phyloP scores from a whole-genome alignment of 208 protist species.

The Leishmania martiniquensis region DNA sequence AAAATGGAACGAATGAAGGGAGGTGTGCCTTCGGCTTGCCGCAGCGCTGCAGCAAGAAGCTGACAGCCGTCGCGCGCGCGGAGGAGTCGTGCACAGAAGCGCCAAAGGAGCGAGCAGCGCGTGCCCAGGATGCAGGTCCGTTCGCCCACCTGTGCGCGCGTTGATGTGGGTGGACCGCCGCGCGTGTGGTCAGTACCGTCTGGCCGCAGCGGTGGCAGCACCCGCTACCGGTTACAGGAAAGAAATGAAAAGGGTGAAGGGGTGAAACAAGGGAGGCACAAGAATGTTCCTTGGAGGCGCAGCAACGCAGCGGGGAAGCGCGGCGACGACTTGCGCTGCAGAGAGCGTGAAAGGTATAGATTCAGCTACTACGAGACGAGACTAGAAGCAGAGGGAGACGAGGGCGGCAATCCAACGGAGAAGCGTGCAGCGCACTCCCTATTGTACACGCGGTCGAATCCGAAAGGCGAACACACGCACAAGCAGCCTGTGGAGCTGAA shows the following conservation, averaged over 20 bases:
- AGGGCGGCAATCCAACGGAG: not conserved
- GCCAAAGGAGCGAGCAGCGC: not conserved
- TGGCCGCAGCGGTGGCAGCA: not conserved
- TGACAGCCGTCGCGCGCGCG: not conserved
- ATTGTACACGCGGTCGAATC: not conserved
- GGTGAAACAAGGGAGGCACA: not conserved
- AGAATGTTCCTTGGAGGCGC: not conserved
- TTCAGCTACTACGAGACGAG: not conserved
- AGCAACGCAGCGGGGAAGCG: not conserved
- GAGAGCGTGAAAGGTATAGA: not conserved
- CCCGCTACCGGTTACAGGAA: not conserved
- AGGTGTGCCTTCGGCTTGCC: not conserved
- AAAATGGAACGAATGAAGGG: not conserved
- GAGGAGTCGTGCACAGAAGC: not conserved
- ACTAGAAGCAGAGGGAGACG: not conserved
- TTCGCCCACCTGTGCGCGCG: not conserved
- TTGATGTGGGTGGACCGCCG: not conserved
- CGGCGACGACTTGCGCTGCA: not conserved
- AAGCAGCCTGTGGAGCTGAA: not conserved
- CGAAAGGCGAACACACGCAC: not conserved
- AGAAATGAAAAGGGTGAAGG: not conserved
- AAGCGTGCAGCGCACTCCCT: not conserved
- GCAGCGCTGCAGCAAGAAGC: not conserved
- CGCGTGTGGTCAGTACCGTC: not conserved
- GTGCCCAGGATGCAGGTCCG: not conserved